Evolutionary conservation across 208 protist species (phyloP), one percentile per base, ranked within the genome.

Genomic region (Crithidia bombi): DNA sequence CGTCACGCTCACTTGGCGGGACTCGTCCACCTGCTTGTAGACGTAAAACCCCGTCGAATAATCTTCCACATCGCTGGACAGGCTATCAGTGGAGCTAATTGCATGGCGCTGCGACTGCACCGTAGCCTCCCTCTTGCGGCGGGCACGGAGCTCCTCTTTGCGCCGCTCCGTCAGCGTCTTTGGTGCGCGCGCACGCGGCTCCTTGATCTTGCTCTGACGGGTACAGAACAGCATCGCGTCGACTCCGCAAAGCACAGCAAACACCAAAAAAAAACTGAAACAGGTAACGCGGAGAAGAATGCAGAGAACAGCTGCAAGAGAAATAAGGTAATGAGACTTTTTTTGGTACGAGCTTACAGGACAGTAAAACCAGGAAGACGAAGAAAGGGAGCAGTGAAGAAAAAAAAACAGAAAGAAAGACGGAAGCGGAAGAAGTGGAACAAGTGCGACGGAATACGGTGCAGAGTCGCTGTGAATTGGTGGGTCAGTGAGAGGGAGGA

Each of bases 161-260:
- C 56, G 73, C 38, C 44, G 47, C 43, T 84, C 69, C 11, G 79
- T 84, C 21, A 75, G n/a, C 15, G 79, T 84, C 5, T 41, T 50
- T 7, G 56, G 25, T 15, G 35, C 30, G n/a, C 41, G 39, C 5
- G 9, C n/a, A 11, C 54, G 67, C 30, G 52, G 23, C 35, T 61
- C 59, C 54, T 81, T 76, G 1, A 76, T 65, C 65, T 82, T 75
- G 35, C 49, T 65, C 17, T 17, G 10, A 0, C 41, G 26, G 19
- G 14, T 21, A 39, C 69, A 74, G 14, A 35, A 51, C 25, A 83
- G 43, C 23, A 70, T 55, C 35, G 41, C 76, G 21, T 65, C 14
- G 15, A 21, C 15, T n/a, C n/a, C n/a, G n/a, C n/a, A n/a, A n/a
- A n/a, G n/a, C n/a, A n/a, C n/a, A n/a, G n/a, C n/a, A n/a, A n/a